Evolutionary conservation across 192 early-diverging fungal genomes (phyloP).

Genomic region (Dissophora globulifera): DNA sequence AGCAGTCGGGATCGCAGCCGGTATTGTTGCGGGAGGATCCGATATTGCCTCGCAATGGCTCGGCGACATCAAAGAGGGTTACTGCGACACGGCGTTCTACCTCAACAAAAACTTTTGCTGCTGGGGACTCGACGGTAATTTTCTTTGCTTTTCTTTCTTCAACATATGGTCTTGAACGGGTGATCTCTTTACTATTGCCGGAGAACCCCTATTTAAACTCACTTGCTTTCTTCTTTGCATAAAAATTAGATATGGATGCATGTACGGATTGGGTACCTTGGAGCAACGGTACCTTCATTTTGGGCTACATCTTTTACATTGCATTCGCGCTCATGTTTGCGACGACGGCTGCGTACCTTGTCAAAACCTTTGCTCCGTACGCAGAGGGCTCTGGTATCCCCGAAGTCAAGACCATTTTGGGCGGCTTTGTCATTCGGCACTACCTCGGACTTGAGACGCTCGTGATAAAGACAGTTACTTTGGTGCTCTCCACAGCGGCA

Average conservation of each 20-base stretch:
- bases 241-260: constrained; percentile 27
- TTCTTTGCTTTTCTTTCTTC: neutral
- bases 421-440: constrained; percentile 93
- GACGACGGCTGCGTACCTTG: constrained; percentile 55
- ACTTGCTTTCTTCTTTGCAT: neutral
- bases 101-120: constrained; percentile 86
- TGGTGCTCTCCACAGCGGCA: constrained; percentile 84
- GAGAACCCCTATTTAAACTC: too few species aligned
- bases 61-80: constrained; percentile 85
- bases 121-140: constrained; percentile 66
- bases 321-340: constrained; percentile 59
- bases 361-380: constrained; percentile 76
- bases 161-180: too few species aligned
- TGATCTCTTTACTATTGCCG: too few species aligned
- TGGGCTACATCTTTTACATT: constrained; percentile 58
- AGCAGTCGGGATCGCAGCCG: constrained; percentile 67
- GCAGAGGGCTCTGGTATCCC: constrained; percentile 95
- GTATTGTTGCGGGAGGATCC: constrained; percentile 74
- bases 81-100: constrained; percentile 80
- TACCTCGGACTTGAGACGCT: constrained; percentile 93
- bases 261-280: constrained; percentile 56
- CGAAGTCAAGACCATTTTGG: constrained; percentile 94
- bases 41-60: constrained; percentile 85
- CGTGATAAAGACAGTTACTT: constrained; percentile 88
- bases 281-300: constrained; percentile 52